These are phyloP conservation scores for Apiospora koreana DNA, from an alignment of 2,329 filamentous ascomycete genomes.

Conservation along the genomic window DNA sequence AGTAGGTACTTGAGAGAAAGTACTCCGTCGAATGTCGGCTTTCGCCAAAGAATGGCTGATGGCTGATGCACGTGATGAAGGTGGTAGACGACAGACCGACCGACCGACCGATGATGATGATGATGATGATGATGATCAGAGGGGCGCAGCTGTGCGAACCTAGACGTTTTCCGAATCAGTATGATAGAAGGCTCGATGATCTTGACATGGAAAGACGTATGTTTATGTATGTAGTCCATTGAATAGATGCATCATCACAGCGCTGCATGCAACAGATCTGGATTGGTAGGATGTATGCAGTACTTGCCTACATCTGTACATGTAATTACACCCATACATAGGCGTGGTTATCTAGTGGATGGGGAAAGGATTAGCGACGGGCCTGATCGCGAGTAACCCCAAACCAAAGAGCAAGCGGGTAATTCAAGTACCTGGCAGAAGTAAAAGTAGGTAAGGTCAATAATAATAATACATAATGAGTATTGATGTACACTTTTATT, in stretches of 20 bases:
- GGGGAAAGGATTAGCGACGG: conserved; percentile 5
- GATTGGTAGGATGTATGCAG: too few relatives aligned
- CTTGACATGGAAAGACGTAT: not conserved
- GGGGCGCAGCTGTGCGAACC: not conserved
- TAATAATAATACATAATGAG: too few relatives aligned
- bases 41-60: not conserved
- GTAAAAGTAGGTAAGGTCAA: too few relatives aligned
- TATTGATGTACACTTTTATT: too few relatives aligned
- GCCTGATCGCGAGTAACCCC: conserved; percentile 6
- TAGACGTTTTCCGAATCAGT: not conserved
- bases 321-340: not conserved
- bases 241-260: too few relatives aligned
- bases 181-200: not conserved
- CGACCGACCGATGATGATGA: too few relatives aligned
- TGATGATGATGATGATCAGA: not conserved
- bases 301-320: not conserved
- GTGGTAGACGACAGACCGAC: too few relatives aligned
- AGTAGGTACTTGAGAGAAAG: not conserved
- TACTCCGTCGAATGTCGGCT: not conserved
- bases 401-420: not conserved
- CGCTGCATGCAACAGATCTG: too few relatives aligned
- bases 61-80: not conserved
- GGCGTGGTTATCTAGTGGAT: not conserved
- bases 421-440: not conserved
- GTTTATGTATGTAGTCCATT: not conserved